Conservation (phyloP, 495 filamentous ascomycete genomes). For the Penicillium roqueforti region DNA sequence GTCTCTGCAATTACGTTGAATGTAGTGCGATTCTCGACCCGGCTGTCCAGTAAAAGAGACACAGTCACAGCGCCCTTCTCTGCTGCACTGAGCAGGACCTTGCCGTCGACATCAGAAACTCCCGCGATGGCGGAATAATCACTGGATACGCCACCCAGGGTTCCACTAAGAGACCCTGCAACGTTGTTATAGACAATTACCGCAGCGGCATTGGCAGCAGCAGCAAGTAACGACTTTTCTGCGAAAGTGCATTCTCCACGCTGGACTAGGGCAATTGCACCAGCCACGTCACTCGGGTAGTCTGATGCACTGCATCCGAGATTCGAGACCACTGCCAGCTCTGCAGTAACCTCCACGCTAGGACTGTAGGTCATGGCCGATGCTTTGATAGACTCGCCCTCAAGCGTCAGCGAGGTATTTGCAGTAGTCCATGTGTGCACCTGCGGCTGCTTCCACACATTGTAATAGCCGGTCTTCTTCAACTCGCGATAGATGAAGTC, state of each 20-base stretch:
- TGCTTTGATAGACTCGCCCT: conserved; percentile 24
- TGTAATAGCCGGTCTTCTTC: conserved; percentile 52
- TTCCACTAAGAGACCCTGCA: conserved; percentile 47
- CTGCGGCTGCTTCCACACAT: conserved; percentile 57
- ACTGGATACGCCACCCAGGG: conserved; percentile 49
- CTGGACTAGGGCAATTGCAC: conserved; percentile 58
- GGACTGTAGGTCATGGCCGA: conserved; percentile 45
- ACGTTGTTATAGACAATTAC: conserved; percentile 65
- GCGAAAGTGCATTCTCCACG: conserved; percentile 61
- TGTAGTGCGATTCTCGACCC: conserved; percentile 46
- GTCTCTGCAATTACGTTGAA: conserved; percentile 68
- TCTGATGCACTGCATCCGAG: conserved; percentile 55
- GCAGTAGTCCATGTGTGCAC: conserved; percentile 33
- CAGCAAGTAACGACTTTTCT: conserved; percentile 55
- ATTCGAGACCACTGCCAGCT: conserved; percentile 47
- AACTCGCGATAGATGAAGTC: conserved; percentile 56
- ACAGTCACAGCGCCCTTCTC: conserved; percentile 29
- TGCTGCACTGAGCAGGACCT: conserved; percentile 40
- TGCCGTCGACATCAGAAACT: conserved; percentile 51
- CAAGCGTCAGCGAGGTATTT: conserved; percentile 25
- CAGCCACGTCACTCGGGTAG: conserved; percentile 50
- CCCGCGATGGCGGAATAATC: conserved; percentile 51
- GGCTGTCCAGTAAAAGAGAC: conserved; percentile 31
- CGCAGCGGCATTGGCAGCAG: conserved; percentile 54
- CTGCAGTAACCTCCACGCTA: conserved; percentile 41